Evolutionary conservation across 768 basidiomycete genomes (phyloP).

Genomic region (Suillus variegatus): DNA sequence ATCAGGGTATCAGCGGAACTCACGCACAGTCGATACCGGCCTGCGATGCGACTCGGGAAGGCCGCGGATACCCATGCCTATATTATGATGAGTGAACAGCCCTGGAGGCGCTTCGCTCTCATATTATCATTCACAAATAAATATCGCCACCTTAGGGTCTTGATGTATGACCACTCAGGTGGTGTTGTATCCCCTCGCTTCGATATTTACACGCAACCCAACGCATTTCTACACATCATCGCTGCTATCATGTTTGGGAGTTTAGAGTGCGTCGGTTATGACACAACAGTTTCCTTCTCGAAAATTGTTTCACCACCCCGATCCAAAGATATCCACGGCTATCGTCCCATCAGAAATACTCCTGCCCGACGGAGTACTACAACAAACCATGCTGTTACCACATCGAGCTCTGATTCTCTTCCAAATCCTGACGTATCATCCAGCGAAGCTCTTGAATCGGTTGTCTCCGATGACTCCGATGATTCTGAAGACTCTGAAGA

Average conservation of each 20-base stretch:
- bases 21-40: neutral
- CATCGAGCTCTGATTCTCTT: too few relatives aligned
- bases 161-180: neutral
- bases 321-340: neutral
- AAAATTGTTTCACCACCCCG: neutral
- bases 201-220: neutral
- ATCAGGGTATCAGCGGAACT: neutral
- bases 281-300: neutral
- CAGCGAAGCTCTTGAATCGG: too few relatives aligned
- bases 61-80: neutral
- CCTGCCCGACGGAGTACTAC: neutral
- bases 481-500: too few relatives aligned
- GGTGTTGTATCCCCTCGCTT: neutral
- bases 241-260: neutral
- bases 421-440: too few relatives aligned
- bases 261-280: neutral
- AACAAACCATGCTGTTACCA: too few relatives aligned
- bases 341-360: neutral
- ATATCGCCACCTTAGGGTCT: neutral
- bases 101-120: neutral
- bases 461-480: too few relatives aligned
- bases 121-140: neutral
- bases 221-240: neutral
- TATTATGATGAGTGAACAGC: neutral
- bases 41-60: neutral